Base-by-base conservation (phyloP, 495 filamentous ascomycete species). In the Aspergillus baeticus region DNA sequence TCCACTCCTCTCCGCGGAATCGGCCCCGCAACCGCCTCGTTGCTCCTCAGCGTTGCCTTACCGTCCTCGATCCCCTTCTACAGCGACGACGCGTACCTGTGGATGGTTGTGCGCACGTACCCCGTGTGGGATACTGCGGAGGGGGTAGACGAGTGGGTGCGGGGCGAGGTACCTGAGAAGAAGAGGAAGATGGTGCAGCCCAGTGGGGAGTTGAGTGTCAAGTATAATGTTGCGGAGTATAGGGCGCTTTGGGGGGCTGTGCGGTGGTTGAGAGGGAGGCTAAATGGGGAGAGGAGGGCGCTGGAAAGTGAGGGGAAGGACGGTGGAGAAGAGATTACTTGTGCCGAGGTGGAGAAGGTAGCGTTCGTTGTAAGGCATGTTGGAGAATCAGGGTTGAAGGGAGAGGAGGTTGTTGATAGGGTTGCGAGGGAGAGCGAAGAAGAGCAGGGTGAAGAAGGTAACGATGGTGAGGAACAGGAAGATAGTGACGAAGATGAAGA, bases 11-110 rank as follows among this genome's bases (percentile, higher is more conserved):
- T 93, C 34, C 71, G 79, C 15, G 89, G 88, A 38, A 80, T 92
- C 45, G 89, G 89, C 0, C 83, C 84, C 22, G 88, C 89, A 6
- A 91, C 88, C 0, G 87, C 86, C 0, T 90, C 87, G 2, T 73
- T 93, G 21, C 69, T 92, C 2, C 76, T 92, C 2, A 81, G 86
- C 0, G 77, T 85, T 4, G 76, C 78, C 50, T 20, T 33, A 0
- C 13, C n/a, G 5, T 63, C 73, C 0, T 70, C 78, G 17, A 74
- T 86, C 10, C 82, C 88, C 1, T 93, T 91, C 68, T 92, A 89
- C 70, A 87, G 85, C 23, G 89, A 93, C 59, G 88, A 92, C 71
- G 73, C 83, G 18, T 91, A 82, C 65, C 76, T 84, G 54, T 92
- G 86, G 86, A 62, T 88, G 13, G 81, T 76, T 66, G 63, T 65